Base-by-base conservation (phyloP, 1,139 yeast species). In the Groenewaldozyma auringiensis region DNA sequence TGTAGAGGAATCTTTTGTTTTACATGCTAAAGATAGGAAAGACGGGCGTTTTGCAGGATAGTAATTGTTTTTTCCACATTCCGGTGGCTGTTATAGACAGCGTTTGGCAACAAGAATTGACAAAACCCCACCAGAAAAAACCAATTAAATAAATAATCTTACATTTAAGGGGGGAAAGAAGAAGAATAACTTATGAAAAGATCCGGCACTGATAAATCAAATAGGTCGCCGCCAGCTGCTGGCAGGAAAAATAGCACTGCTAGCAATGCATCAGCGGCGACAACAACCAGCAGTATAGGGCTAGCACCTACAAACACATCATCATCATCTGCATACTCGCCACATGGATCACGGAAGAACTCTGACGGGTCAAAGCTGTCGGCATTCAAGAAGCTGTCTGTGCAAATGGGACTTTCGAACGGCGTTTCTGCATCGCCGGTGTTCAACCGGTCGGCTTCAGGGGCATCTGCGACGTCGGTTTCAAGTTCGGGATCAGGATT, bases 401-500 rank as follows among this genome's bases (percentile, higher is more conserved):
- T 9, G 22, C 38, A 35, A 21, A 41, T 41, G 43, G 39, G 34
- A 18, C 20, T 18, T 9, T 40, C 42, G 20, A 27, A 40, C 25
- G 43, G 36, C 18, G 39, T 43, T 21, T 45, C 48, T 11, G 20
- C 44, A 21, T 21, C 38, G 14, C 35, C 44, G 11, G 37, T 38
- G 20, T 45, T 45, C 11, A 45, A 45, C 2, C 18, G 31, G 9
- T 22, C 45, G 16, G 29, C 48, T 4, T 42, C 48, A 4, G 42
- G 45, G n/a, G 44, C 25, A 13, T 41, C 44, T 14, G 31, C 32
- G 14, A 34, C 44, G 22, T 43, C 2, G 34, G 41, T 21, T 41
- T 41, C 40, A 45, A 38, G 36, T 37, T 39, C 3, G 32, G 39
- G 25, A 21, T 34, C 13, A 25, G 18, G 11, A 4, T 33, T 33